Evolutionary conservation across 169 alveolate genomes (phyloP).

Genomic region (Plasmodium malariae): DNA sequence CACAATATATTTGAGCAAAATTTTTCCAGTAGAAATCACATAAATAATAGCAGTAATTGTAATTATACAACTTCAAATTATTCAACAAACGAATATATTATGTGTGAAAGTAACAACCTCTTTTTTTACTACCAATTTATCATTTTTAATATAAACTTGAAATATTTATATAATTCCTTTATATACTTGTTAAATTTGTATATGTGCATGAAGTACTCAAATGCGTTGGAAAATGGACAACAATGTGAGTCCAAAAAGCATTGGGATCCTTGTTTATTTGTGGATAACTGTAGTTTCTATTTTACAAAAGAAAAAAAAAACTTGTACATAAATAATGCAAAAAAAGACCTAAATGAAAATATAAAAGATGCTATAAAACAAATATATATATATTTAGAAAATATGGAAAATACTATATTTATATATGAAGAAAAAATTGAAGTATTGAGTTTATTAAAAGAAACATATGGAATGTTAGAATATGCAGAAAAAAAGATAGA

Average conservation of each 20-base stretch:
- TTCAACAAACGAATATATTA: not conserved
- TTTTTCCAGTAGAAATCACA: not conserved
- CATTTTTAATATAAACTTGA: conserved; percentile 46
- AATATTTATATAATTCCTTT: conserved; percentile 47
- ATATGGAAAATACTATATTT: conserved; percentile 63
- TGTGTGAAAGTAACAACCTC: conserved; percentile 15
- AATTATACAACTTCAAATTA: not conserved
- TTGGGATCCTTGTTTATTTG: too few species aligned
- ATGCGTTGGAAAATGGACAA: not conserved
- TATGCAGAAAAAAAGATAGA: conserved; percentile 8
- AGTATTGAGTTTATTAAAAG: conserved; percentile 69
- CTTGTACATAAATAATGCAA: not conserved
- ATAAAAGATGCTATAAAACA: conserved; percentile 24
- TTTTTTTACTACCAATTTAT: conserved; percentile 70
- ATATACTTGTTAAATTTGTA: conserved; percentile 37
- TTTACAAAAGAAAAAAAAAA: not conserved
- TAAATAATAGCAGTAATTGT: not conserved
- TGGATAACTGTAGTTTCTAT: too few species aligned
- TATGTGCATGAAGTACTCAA: conserved; percentile 28
- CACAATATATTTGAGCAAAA: not conserved
- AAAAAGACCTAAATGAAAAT: too few species aligned
- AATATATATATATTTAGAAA: conserved; percentile 47
- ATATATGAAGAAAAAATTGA: conserved; percentile 69
- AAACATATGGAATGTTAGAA: conserved; percentile 59
- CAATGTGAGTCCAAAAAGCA: too few species aligned